phyloP scores from a whole-genome alignment of 2,329 filamentous ascomycete genomes.

The Botrytis squamosa region DNA sequence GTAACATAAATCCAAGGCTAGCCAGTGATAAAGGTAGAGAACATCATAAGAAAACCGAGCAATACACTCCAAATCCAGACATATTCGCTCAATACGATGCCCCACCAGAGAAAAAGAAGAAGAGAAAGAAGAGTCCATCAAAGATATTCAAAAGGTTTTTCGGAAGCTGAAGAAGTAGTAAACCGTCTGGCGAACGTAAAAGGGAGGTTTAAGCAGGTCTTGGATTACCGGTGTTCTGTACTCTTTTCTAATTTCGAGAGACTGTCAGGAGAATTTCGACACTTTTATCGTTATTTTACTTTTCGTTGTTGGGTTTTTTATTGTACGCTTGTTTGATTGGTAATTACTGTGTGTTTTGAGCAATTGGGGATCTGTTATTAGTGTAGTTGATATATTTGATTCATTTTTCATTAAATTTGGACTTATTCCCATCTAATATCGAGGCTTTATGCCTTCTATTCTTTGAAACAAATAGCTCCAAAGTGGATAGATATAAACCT shows the following conservation, averaged over 20 bases:
- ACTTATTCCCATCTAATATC: not conserved
- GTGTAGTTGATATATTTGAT: not conserved
- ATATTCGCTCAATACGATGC: not conserved
- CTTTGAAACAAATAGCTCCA: not conserved
- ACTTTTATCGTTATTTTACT: not conserved
- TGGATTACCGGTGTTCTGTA: not conserved
- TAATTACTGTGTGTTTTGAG: not conserved
- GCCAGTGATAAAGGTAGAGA: not conserved
- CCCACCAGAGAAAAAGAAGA: not conserved
- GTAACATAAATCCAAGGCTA: not conserved
- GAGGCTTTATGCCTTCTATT: not conserved
- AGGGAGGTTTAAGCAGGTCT: not conserved
- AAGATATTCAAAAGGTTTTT: not conserved
- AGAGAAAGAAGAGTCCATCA: not conserved
- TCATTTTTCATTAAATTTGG: not conserved
- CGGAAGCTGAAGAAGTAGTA: not conserved
- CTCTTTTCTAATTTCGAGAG: not conserved
- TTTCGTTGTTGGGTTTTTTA: not conserved
- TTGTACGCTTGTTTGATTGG: not conserved
- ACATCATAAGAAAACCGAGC: no score
- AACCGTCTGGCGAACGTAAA: not conserved
- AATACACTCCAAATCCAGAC: fast-evolving
- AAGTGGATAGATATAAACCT: not conserved
- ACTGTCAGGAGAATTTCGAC: not conserved
- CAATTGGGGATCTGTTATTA: not conserved